These are phyloP conservation scores for Leccinum disarticulatum DNA, from an alignment of 768 basidiomycete species.

Conservation along the genomic window DNA sequence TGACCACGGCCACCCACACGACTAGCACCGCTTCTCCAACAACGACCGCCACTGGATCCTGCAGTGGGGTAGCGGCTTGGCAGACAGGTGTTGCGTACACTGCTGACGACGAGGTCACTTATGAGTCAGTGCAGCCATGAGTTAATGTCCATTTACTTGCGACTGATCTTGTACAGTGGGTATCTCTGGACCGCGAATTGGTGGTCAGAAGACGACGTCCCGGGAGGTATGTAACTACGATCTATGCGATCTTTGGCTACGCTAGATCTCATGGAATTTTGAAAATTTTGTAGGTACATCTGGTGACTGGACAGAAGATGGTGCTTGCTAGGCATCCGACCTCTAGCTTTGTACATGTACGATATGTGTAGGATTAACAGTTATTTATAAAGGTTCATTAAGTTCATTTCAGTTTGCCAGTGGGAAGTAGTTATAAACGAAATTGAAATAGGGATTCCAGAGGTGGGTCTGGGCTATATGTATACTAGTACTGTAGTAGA, in stretches of 20 bases:
- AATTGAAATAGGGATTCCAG: neutral
- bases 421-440: neutral
- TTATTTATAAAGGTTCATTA: neutral
- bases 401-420: neutral
- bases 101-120: conserved; percentile 53
- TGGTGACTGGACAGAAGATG: conserved; percentile 58
- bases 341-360: neutral
- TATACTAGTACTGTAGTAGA: neutral
- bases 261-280: neutral
- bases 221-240: conserved; percentile 34
- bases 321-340: conserved; percentile 39
- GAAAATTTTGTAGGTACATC: conserved; percentile 38
- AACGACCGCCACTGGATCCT: conserved; percentile 35
- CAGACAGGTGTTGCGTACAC: conserved; percentile 43
- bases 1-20: conserved; percentile 9
- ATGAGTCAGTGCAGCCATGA: conserved; percentile 39
- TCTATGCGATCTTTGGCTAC: neutral
- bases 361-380: conserved; percentile 1
- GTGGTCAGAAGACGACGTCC: conserved; percentile 60
- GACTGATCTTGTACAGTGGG: conserved; percentile 9
- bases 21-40: conserved; percentile 16
- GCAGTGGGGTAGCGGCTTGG: conserved; percentile 53
- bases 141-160: neutral
- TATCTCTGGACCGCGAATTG: conserved; percentile 53
- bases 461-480: neutral